Conservation (phyloP, 140 eudicot genomes). For the Erigeron philadelphicus region DNA sequence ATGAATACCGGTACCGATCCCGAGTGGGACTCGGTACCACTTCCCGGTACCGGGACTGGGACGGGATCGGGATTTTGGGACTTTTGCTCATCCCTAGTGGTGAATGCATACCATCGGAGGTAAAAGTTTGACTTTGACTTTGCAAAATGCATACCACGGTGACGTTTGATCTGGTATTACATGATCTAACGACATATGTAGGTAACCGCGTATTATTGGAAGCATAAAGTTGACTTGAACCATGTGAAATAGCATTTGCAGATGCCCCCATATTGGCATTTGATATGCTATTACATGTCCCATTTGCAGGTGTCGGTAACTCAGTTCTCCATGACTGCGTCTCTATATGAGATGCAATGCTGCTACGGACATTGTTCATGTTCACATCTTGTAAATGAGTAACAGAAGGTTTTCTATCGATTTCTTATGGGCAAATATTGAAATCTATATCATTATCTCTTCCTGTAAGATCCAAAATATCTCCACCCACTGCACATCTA, state of each 20-base stretch:
- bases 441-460: slow-evolving; percentile 35
- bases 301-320: slow-evolving; percentile 1
- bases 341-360: slow-evolving; percentile 21
- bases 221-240: slow-evolving; percentile 20
- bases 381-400: slow-evolving; percentile 25
- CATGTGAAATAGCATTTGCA: slow-evolving; percentile 9
- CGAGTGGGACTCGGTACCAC: too few relatives aligned
- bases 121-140: slow-evolving; percentile 34
- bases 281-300: slow-evolving; percentile 8
- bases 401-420: slow-evolving; percentile 49
- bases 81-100: too few relatives aligned
- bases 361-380: slow-evolving; percentile 22
- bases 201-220: slow-evolving; percentile 25
- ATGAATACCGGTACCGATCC: too few relatives aligned
- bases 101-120: slow-evolving; percentile 28
- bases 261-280: background rate
- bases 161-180: slow-evolving; percentile 19
- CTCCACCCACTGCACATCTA: slow-evolving; percentile 8
- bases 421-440: slow-evolving; percentile 21
- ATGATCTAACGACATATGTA: slow-evolving; percentile 25
- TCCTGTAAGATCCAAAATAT: slow-evolving; percentile 52
- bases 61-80: too few relatives aligned
- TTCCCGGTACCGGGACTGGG: too few relatives aligned
- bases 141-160: slow-evolving; percentile 13
- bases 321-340: slow-evolving; percentile 29